Evolutionary conservation across 2,329 filamentous ascomycete genomes (phyloP).

Genomic region (Xylariaceae sp.): DNA sequence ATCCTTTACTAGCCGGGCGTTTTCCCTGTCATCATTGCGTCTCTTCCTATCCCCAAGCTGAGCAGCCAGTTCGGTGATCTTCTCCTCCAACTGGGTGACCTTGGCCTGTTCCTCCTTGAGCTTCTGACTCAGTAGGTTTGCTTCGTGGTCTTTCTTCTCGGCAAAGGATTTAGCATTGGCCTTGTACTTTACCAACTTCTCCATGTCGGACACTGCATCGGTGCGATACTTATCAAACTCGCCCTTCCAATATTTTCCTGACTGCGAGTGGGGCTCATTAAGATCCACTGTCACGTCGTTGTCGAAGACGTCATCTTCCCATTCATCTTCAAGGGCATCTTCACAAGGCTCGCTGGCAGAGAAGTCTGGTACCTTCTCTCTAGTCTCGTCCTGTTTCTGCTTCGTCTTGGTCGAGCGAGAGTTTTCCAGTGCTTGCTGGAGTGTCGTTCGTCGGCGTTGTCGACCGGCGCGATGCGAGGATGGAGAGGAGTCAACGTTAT

Average conservation of each 20-base stretch:
- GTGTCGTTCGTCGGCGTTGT: constrained; percentile 19
- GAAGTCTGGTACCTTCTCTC: constrained; percentile 28
- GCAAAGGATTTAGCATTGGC: constrained; percentile 75
- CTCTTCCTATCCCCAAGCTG: constrained; percentile 42
- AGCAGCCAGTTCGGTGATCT: constrained; percentile 55
- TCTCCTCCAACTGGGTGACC: constrained; percentile 59
- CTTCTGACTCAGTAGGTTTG: constrained; percentile 59
- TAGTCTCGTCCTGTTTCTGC: constrained; percentile 8
- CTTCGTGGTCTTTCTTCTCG: constrained; percentile 71
- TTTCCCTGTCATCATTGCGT: constrained; percentile 38
- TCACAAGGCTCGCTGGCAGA: background rate
- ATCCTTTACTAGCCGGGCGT: constrained; percentile 46
- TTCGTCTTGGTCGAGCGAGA: constrained; percentile 21
- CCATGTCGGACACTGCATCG: constrained; percentile 69
- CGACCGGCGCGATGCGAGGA: constrained; percentile 9
- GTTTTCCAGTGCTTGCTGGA: constrained; percentile 26
- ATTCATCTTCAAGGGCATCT: constrained; percentile 38
- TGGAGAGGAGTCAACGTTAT: constrained; percentile 22
- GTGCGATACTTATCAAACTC: constrained; percentile 71
- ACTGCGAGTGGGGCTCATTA: constrained; percentile 69
- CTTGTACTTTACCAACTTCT: constrained; percentile 75
- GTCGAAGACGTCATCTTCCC: constrained; percentile 51
- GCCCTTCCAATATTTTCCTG: constrained; percentile 75
- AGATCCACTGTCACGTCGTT: constrained; percentile 66
- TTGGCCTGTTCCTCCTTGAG: constrained; percentile 65